These are phyloP conservation scores for Fusarium sp. DNA, from an alignment of 2,329 filamentous ascomycete genomes.

Conservation along the genomic window DNA sequence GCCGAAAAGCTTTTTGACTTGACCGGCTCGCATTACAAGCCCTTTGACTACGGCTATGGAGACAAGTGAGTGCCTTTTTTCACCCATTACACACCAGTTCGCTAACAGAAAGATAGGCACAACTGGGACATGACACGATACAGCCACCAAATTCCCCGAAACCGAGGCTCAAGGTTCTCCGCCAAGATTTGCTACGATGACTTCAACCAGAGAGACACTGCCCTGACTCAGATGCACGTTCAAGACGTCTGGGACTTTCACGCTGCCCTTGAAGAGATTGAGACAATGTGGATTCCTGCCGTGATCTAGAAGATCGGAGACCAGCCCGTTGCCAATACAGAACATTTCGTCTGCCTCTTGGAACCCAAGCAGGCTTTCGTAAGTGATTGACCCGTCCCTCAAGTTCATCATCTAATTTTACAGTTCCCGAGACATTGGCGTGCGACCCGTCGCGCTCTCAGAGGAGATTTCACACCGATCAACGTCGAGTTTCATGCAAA, in stretches of 20 bases:
- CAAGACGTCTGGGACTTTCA: slow-evolving; percentile 19
- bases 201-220: slow-evolving; percentile 1
- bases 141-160: background rate
- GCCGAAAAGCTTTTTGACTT: fast-evolving
- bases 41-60: background rate
- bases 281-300: background rate
- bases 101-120: background rate
- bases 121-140: background rate
- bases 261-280: background rate
- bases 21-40: fast-evolving
- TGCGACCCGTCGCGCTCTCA: background rate
- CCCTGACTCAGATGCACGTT: background rate
- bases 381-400: background rate
- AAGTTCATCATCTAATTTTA: background rate
- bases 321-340: fast-evolving
- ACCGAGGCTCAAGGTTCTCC: fast-evolving
- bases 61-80: background rate
- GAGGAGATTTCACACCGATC: fast-evolving
- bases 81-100: no score
- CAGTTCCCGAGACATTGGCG: background rate
- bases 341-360: background rate
- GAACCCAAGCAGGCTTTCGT: background rate
- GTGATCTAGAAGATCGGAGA: slow-evolving; percentile 12
- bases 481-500: background rate
- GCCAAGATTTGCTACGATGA: background rate